Conservation (phyloP, 202 grass and related monocot species). For the Bolboschoenoplectus hybrid region DNA sequence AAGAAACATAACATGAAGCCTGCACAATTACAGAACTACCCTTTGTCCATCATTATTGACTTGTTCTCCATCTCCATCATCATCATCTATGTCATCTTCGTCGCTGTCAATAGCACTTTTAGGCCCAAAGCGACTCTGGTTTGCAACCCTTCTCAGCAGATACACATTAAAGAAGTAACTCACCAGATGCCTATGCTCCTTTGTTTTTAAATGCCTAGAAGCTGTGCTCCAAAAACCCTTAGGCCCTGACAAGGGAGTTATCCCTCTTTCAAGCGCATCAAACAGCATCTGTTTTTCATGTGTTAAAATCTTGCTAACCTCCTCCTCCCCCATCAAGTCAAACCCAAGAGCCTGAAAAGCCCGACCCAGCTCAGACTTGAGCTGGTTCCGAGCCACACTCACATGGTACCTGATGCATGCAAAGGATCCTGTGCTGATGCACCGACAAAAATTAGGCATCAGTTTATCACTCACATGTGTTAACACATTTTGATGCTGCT, state of each 20-base stretch:
- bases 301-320: conserved; percentile 59
- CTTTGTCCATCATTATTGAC: conserved; percentile 30
- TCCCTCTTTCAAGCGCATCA: conserved; percentile 58
- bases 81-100: conserved; percentile 79
- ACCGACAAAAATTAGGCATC: conserved; percentile 54
- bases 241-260: conserved; percentile 52
- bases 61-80: conserved; percentile 58
- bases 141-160: conserved; percentile 69
- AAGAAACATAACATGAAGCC: conserved; percentile 25
- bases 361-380: conserved; percentile 80
- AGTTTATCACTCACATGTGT: not conserved
- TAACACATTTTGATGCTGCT: not conserved
- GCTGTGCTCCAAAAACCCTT: conserved; percentile 72
- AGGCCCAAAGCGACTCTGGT: conserved; percentile 63
- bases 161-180: conserved; percentile 92
- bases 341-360: conserved; percentile 73
- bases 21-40: not conserved
- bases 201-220: conserved; percentile 58
- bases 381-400: conserved; percentile 50
- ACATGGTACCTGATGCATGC: conserved; percentile 71
- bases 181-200: conserved; percentile 57
- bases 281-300: conserved; percentile 63
- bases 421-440: conserved; percentile 60
- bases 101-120: conserved; percentile 68
- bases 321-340: conserved; percentile 82